Base-by-base conservation (phyloP, 768 basidiomycete genomes). In the Tylopilus balloui region DNA sequence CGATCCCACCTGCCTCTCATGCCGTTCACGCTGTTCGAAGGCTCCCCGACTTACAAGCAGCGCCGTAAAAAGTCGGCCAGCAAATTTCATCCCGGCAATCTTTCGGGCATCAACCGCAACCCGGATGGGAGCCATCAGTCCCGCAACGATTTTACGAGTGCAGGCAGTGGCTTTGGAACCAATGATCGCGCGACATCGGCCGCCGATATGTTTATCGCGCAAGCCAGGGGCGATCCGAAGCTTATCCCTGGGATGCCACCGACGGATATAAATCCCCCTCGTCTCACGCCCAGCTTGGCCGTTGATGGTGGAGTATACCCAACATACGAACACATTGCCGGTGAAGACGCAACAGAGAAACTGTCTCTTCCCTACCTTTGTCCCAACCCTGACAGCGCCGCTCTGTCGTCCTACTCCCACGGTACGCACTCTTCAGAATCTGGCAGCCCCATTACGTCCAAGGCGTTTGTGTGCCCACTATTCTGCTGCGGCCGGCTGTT, bases 41-140 rank as follows among this genome's bases (percentile, higher is more conserved):
- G 92, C 13, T 85, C 81, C 52, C 86, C 91, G 5, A 79, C 81
- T 3, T 96, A 96, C 74, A 96, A 96, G 70, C 86, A 88, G 61
- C 78, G 93, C 23, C 78, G 86, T 55, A 90, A 90, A 74, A 90
- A 88, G 65, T 75, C 76, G 28, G 65, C 70, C 27, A 80, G 78
- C 19, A 65, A 63, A 52, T 53, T 58, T 47, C 57, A 56, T 39
- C 45, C 59, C 48, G 55, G 54, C 36, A 65, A 60, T 31, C 61
- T 62, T 43, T 55, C 66, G 37, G 65, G 59, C 3, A 55, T 68
- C 59, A 59, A 40, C 47, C 60, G 54, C 47, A 63, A 51, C 24
- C 51, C 51, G 9, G 55, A 59, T 39, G 68, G 62, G 21, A 37
- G 50, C 32, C 50, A 57, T 39, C 58, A 54, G 20, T 37, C 57